Evolutionary conservation across 805 yeast genomes (phyloP).

Genomic region (Allodekkera sacchari): DNA sequence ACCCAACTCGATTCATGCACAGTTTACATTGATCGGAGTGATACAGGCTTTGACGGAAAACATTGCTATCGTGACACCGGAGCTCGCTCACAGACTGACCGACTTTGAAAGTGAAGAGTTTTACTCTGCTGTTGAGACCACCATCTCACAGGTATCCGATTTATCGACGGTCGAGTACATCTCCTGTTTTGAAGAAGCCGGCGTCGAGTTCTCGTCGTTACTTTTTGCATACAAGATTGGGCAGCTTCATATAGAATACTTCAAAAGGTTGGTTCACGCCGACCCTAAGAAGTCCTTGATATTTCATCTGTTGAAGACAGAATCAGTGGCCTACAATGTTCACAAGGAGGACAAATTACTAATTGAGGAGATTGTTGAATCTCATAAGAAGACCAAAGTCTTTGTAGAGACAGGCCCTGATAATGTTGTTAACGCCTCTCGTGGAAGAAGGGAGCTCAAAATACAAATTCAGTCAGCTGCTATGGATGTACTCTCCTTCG

Average conservation of each 20-base stretch:
- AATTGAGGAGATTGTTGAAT: conserved; percentile 11
- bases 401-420: conserved; percentile 18
- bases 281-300: conserved; percentile 6
- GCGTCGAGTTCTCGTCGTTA: conserved; percentile 21
- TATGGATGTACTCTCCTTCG: conserved; percentile 55
- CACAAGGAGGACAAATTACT: conserved; percentile 7
- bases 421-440: conserved; percentile 16
- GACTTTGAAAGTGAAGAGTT: conserved; percentile 23
- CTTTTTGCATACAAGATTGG: conserved; percentile 20
- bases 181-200: conserved; percentile 20
- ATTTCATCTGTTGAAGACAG: conserved; percentile 10
- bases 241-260: conserved; percentile 16
- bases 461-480: conserved; percentile 23
- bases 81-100: conserved; percentile 12
- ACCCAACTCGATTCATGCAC: conserved; percentile 4
- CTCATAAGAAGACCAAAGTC: conserved; percentile 12
- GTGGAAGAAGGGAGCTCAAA: conserved; percentile 19
- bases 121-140: conserved; percentile 14
- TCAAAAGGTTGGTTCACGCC: conserved; percentile 13
- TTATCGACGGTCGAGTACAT: conserved; percentile 17
- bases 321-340: conserved; percentile 6
- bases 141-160: conserved; percentile 9
- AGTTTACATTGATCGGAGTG: conserved; percentile 24
- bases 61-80: conserved; percentile 15
- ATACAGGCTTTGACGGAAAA: conserved; percentile 19